Base-by-base conservation (phyloP, 352 stramenopile species). In the Plasmopara viticola region DNA sequence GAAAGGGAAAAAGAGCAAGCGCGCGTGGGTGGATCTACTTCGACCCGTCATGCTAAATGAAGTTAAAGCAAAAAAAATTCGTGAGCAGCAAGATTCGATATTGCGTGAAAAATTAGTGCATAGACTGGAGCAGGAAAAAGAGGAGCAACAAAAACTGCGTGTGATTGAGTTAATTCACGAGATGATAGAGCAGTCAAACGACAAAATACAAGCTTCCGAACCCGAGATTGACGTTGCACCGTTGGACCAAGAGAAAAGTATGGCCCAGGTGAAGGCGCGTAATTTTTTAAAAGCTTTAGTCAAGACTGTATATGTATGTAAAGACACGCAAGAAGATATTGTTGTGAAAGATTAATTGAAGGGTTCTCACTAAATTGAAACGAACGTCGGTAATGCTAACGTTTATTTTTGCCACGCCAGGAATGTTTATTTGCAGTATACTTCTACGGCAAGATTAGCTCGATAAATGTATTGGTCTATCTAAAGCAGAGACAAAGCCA, bases 1-100 rank as follows among this genome's bases (percentile, higher is more conserved):
- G 12, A 82, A 69, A 20, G 71, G 67, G 39, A 87, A 84, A 51
- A 85, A 74, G 52, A 78, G 66, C 44, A 89, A 89, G 46, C 60
- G 71, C 14, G 69, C 63, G 12, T 86, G 77, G 71, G 62, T 87
- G 42, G 66, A 81, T 35, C 49, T 66, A 18, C 59, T 89, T 10
- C 52, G 68, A 44, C 64, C 64, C 0, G 35, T 69, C 42, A 51
- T 72, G 45, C 31, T 31, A 4, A 45, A 20, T 2, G 64, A 72
- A 46, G 48, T 69, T 7, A 38, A 57, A 41, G 64, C 53, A 1
- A n/a, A 13, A n/a, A 72, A 72, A 40, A 67, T 72, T 8, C 17
- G 25, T 34, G 56, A 72, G 34, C 53, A 70, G 44, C 64, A 83
- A 40, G 65, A 83, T 28, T 48, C 71, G 15, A 46, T 84, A 25